Percentiles rank a stretch among this genome's conserved stretches.
phyloP scores from a whole-genome alignment of 2,329 filamentous ascomycete species.

The Dothideomycetes sp. region DNA sequence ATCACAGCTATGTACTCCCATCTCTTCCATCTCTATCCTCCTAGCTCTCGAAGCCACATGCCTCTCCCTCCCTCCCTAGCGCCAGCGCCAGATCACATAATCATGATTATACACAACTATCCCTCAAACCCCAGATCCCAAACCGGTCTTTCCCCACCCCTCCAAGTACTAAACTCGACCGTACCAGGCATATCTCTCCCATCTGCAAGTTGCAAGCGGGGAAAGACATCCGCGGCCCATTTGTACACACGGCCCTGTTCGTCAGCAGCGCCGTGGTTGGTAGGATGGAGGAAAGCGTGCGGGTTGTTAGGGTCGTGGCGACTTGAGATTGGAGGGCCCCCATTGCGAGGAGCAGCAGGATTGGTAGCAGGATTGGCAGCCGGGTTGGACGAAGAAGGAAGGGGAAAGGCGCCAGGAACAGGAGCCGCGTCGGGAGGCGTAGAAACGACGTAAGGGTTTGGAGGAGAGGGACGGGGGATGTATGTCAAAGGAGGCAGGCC shows the following conservation, averaged over 20 bases:
- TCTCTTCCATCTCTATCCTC: no score
- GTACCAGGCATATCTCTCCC: slow-evolving; percentile 37
- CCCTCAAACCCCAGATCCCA: slow-evolving; percentile 16
- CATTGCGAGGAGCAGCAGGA: neutral
- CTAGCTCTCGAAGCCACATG: no score
- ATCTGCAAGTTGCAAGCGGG: slow-evolving; percentile 31
- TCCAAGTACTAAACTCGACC: slow-evolving; percentile 26
- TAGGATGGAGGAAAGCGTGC: slow-evolving; percentile 12
- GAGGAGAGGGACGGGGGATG: no score
- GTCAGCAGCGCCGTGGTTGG: slow-evolving; percentile 18
- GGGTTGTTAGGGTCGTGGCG: slow-evolving; percentile 2
- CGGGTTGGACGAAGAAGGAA: no score
- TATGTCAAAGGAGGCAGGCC: no score
- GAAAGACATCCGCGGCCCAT: slow-evolving; percentile 32
- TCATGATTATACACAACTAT: no score
- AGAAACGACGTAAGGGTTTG: no score
- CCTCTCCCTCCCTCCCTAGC: no score
- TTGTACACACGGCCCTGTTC: slow-evolving; percentile 25
- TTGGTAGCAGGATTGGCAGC: neutral
- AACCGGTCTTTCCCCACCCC: slow-evolving; percentile 19
- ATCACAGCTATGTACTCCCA: no score
- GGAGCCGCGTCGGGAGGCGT: no score
- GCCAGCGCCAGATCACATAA: no score
- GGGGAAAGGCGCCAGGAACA: no score
- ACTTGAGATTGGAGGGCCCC: neutral